Percentiles rank a stretch among this genome's conserved stretches.
Conservation (phyloP, 768 basidiomycete genomes). For the Kockovaella imperatae region DNA sequence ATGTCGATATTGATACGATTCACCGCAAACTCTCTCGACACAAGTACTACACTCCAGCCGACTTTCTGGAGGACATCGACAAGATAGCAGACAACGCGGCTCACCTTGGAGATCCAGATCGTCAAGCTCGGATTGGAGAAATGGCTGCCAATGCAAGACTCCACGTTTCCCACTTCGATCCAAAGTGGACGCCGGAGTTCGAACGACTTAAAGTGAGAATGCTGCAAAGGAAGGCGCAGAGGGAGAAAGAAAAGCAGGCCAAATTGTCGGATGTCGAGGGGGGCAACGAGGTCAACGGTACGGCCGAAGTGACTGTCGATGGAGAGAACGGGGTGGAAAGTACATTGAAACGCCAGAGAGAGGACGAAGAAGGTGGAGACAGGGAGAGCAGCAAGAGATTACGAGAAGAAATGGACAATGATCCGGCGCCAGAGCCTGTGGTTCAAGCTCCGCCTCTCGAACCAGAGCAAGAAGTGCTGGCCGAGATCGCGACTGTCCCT, state of each 20-base stretch:
- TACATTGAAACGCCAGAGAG: neutral
- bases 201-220: constrained; percentile 71
- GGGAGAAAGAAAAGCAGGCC: constrained; percentile 41
- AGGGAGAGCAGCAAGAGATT: neutral
- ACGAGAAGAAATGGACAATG: neutral
- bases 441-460: neutral
- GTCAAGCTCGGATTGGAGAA: constrained; percentile 71
- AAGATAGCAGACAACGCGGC: constrained; percentile 53
- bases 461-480: neutral
- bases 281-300: neutral
- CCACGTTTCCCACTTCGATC: constrained; percentile 43
- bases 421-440: neutral
- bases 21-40: constrained; percentile 73
- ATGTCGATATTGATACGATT: constrained; percentile 90
- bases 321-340: neutral
- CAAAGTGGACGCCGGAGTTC: constrained; percentile 67
- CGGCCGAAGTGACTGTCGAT: neutral
- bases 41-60: constrained; percentile 75
- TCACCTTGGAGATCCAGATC: constrained; percentile 62
- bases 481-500: neutral
- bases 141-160: constrained; percentile 75
- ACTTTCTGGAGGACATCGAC: constrained; percentile 64
- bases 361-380: neutral
- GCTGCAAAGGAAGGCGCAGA: constrained; percentile 50
- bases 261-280: constrained; percentile 35